Evolutionary conservation across 2,329 filamentous ascomycete species (phyloP).

Genomic region (Pseudonectria buxi): DNA sequence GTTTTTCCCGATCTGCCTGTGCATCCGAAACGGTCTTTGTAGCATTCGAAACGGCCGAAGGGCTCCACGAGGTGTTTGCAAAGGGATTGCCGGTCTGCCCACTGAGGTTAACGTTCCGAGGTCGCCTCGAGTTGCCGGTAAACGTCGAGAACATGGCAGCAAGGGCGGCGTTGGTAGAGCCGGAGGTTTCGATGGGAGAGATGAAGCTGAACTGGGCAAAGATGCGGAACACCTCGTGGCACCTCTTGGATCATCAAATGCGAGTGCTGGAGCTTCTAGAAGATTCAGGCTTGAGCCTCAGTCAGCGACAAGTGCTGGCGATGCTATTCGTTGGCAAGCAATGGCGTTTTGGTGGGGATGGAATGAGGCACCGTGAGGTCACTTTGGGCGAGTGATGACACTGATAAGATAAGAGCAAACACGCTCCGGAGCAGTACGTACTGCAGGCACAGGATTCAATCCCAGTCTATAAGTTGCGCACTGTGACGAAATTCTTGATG

Average conservation of each 20-base stretch:
- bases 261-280: conserved; percentile 18
- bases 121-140: conserved; percentile 76
- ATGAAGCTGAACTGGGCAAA: conserved; percentile 4
- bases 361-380: conserved; percentile 10
- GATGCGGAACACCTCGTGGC: conserved; percentile 9
- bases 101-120: conserved; percentile 89
- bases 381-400: conserved; percentile 2
- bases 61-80: conserved; percentile 53
- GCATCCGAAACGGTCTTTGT: conserved; percentile 77
- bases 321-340: conserved; percentile 15
- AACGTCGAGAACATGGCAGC: conserved; percentile 80
- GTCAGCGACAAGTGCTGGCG: conserved; percentile 16
- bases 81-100: conserved; percentile 79
- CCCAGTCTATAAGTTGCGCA: too few species aligned
- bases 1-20: conserved; percentile 73
- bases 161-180: conserved; percentile 5
- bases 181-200: conserved; percentile 3
- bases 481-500: too few species aligned
- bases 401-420: conserved; percentile 1
- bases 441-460: too few species aligned
- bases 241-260: conserved; percentile 1
- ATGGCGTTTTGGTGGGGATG: conserved; percentile 17
- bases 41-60: conserved; percentile 52
- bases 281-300: conserved; percentile 19
- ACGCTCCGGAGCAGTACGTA: too few species aligned